phyloP scores from a whole-genome alignment of 106 monocot genomes.

The Dendrobium nobile region DNA sequence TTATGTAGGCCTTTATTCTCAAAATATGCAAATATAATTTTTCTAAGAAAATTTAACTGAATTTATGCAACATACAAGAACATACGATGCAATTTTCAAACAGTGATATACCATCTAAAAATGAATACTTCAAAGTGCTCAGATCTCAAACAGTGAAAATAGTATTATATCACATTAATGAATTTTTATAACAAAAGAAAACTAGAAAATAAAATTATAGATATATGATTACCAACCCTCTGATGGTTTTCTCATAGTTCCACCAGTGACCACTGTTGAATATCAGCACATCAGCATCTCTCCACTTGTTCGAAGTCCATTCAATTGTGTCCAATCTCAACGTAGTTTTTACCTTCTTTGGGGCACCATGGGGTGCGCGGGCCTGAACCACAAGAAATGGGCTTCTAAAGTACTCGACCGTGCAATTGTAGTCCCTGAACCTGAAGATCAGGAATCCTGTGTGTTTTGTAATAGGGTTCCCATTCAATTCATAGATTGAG shows the following conservation, averaged over 20 bases:
- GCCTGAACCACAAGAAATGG: conserved; percentile 28
- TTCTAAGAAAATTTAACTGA: too few relatives aligned
- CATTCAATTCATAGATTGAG: conserved; percentile 28
- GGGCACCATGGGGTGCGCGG: conserved; percentile 12
- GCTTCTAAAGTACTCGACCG: conserved; percentile 30
- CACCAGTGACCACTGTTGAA: conserved; percentile 39
- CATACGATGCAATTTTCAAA: too few relatives aligned
- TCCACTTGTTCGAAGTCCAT: conserved; percentile 18
- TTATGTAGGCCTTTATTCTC: too few relatives aligned
- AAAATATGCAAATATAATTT: too few relatives aligned
- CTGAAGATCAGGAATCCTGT: conserved; percentile 22
- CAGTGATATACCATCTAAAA: too few relatives aligned
- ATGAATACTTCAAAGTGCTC: too few relatives aligned
- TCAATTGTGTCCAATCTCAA: conserved; percentile 25
- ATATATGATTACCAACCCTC: conserved; percentile 14
- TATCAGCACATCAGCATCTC: conserved; percentile 34
- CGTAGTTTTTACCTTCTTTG: conserved; percentile 12
- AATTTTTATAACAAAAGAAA: not conserved
- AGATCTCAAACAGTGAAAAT: too few relatives aligned
- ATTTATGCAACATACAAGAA: too few relatives aligned
- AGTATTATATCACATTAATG: too few relatives aligned
- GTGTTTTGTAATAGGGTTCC: conserved; percentile 28
- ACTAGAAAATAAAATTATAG: not conserved
- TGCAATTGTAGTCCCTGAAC: conserved; percentile 32
- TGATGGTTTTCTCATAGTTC: conserved; percentile 33